These are phyloP conservation scores for Colletotrichum sp. DNA, from an alignment of 2,329 filamentous ascomycete genomes.

Conservation along the genomic window DNA sequence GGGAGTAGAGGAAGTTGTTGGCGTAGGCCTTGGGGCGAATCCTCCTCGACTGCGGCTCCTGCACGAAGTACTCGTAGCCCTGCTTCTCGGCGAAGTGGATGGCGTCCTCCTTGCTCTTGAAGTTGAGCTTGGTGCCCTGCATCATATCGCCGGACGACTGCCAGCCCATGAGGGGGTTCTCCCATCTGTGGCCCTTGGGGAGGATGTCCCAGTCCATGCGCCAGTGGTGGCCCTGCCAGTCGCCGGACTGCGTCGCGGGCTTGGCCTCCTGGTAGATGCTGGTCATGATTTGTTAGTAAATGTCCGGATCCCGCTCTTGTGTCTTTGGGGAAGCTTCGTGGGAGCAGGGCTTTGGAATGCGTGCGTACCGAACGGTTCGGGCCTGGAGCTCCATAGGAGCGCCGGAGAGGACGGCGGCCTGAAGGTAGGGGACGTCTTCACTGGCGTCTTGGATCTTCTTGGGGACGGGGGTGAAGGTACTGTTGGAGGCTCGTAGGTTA, in stretches of 20 bases:
- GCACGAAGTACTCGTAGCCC: slow-evolving; percentile 98
- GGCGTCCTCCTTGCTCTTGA: slow-evolving; percentile 92
- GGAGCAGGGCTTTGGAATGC: neutral
- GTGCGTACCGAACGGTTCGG: slow-evolving; percentile 83
- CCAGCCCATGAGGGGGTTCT: slow-evolving; percentile 99
- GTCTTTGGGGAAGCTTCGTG: neutral
- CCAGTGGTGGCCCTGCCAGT: slow-evolving; percentile 86
- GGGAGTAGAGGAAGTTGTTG: slow-evolving; percentile 90
- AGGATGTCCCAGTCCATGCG: slow-evolving; percentile 99
- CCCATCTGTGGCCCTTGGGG: slow-evolving; percentile 92
- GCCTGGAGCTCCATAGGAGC: slow-evolving; percentile 94
- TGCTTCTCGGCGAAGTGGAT: slow-evolving; percentile 97
- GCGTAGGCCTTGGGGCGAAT: slow-evolving; percentile 93
- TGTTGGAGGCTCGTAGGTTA: slow-evolving; percentile 40
- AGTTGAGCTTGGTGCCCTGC: slow-evolving; percentile 91
- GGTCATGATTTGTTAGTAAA: neutral
- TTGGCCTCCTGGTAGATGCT: slow-evolving; percentile 94
- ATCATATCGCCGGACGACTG: slow-evolving; percentile 94
- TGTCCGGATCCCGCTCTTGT: neutral
- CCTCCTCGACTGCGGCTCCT: slow-evolving; percentile 90
- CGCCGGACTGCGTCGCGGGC: slow-evolving; percentile 94
- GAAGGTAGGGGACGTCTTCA: slow-evolving; percentile 75
- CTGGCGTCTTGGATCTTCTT: slow-evolving; percentile 90
- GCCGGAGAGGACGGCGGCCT: slow-evolving; percentile 87
- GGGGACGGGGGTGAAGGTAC: slow-evolving; percentile 89